Conservation (phyloP, 78 protist species). For the Chrysochromulina tobinii region DNA sequence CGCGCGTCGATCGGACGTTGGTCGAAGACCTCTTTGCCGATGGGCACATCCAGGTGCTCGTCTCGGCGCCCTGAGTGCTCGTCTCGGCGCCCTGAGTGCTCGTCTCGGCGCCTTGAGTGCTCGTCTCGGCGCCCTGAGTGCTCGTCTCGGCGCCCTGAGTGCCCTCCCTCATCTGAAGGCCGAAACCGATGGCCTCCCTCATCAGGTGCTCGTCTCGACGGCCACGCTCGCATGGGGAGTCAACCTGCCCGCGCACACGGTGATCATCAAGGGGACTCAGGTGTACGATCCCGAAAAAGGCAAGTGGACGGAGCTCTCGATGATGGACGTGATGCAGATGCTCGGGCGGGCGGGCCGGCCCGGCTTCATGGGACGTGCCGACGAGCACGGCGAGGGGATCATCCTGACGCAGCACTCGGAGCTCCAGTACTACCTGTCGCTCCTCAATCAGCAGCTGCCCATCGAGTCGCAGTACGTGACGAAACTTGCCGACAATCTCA, state of each 20-base stretch:
- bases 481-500: slow-evolving; percentile 89
- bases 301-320: slow-evolving; percentile 85
- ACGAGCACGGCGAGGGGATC: slow-evolving; percentile 94
- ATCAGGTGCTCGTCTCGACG: slow-evolving; percentile 90
- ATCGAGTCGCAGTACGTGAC: slow-evolving; percentile 92
- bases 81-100: no score
- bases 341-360: slow-evolving; percentile 99
- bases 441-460: slow-evolving; percentile 97
- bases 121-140: no score
- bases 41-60: slow-evolving; percentile 72
- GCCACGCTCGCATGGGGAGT: slow-evolving; percentile 99
- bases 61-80: no score
- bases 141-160: no score
- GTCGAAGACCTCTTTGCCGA: slow-evolving; percentile 94
- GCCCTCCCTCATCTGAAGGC: no score
- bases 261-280: slow-evolving; percentile 99
- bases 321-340: slow-evolving; percentile 98
- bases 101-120: no score
- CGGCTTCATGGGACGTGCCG: slow-evolving; percentile 70
- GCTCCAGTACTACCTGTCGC: slow-evolving; percentile 91
- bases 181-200: background rate
- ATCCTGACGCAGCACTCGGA: slow-evolving; percentile 89
- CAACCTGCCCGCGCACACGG: slow-evolving; percentile 99
- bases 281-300: slow-evolving; percentile 93
- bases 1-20: slow-evolving; percentile 62